A percentile compares a stretch with the other conserved stretches of the same genome.
These are phyloP conservation scores for Coemansia sp. DNA, from an alignment of 192 early-diverging fungal species.

Conservation along the genomic window DNA sequence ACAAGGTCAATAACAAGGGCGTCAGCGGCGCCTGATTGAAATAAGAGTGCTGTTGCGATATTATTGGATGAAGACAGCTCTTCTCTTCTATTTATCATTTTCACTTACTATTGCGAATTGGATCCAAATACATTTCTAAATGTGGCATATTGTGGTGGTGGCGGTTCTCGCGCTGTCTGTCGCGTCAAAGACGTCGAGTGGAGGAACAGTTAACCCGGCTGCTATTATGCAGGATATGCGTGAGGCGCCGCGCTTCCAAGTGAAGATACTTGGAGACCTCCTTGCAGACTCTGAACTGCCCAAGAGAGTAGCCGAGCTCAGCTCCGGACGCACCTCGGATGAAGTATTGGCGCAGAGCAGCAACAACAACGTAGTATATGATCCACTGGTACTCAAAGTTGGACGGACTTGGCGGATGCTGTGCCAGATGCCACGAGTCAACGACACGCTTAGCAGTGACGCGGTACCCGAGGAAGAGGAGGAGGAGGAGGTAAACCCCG, in stretches of 20 bases:
- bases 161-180: not conserved
- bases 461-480: constrained; percentile 22
- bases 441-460: not conserved
- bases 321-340: not conserved
- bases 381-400: constrained; percentile 26
- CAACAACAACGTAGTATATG: constrained; percentile 14
- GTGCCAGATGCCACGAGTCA: constrained; percentile 59
- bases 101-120: not conserved
- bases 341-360: not conserved
- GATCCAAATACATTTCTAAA: not conserved
- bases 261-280: constrained; percentile 19
- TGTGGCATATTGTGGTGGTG: not conserved
- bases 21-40: not conserved
- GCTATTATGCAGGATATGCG: constrained; percentile 39
- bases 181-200: not conserved
- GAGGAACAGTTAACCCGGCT: constrained; percentile 13
- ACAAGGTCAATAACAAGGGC: constrained; percentile 1
- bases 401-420: constrained; percentile 34
- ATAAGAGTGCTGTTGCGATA: not conserved
- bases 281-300: constrained; percentile 26
- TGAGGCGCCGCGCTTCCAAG: constrained; percentile 32
- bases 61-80: not conserved
- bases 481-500: constrained; percentile 30
- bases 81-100: not conserved
- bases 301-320: constrained; percentile 4